Percentiles rank a stretch among this genome's conserved stretches.
phyloP scores from a whole-genome alignment of 306 rosid genomes.

The Astragalus glycyphyllos region DNA sequence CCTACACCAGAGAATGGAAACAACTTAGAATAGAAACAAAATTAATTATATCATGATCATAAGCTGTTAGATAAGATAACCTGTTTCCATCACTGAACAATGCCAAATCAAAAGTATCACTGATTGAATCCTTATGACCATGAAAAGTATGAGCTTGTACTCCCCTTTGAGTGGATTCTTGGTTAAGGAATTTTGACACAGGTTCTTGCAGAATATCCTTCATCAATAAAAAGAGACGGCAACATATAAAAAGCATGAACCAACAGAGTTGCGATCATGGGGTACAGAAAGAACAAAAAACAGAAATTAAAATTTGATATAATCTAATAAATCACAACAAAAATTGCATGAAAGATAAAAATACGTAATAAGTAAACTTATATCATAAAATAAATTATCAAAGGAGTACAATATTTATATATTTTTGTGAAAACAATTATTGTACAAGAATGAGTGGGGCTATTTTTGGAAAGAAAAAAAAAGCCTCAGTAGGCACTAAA shows the following conservation, averaged over 20 bases:
- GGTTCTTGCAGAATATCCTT: constrained; percentile 87
- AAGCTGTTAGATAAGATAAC: constrained; percentile 46
- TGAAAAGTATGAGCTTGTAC: constrained; percentile 48
- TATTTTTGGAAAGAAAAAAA: too few species aligned
- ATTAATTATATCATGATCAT: background rate
- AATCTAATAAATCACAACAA: background rate
- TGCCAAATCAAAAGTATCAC: constrained; percentile 48
- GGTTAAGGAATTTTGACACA: constrained; percentile 63
- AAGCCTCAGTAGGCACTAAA: too few species aligned
- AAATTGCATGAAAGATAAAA: background rate
- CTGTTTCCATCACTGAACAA: constrained; percentile 54
- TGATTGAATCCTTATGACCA: constrained; percentile 46
- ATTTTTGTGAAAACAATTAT: too few species aligned
- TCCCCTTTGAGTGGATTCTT: constrained; percentile 48
- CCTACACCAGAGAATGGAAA: constrained; percentile 55
- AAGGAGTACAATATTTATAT: background rate
- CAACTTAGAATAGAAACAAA: constrained; percentile 13
- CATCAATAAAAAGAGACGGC: constrained; percentile 41
- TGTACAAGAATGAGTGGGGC: too few species aligned
- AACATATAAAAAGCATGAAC: constrained; percentile 11
- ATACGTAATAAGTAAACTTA: background rate
- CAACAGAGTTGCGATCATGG: constrained; percentile 9
- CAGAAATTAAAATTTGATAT: background rate
- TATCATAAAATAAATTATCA: background rate
- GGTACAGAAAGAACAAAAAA: background rate